Conservation (phyloP, 805 yeast species). For the Komagataella pseudopastoris region DNA sequence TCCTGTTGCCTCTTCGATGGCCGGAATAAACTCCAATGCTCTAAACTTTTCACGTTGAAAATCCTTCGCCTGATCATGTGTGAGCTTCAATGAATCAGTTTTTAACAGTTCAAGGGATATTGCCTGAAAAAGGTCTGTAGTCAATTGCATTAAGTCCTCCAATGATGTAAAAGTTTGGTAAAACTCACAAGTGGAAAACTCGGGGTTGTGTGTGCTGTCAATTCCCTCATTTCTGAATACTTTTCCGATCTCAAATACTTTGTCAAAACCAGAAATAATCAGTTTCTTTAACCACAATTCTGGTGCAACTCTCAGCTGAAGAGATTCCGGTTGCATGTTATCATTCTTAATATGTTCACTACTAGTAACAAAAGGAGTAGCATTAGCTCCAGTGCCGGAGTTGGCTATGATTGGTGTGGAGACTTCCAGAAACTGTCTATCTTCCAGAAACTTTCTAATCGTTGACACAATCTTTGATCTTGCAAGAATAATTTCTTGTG, state of each 20-base stretch:
- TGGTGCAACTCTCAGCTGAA: conserved; percentile 81
- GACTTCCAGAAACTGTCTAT: conserved; percentile 58
- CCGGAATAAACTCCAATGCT: conserved; percentile 52
- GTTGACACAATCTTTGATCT: conserved; percentile 41
- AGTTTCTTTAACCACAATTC: conserved; percentile 86
- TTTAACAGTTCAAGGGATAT: conserved; percentile 21
- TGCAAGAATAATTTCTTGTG: conserved; percentile 31
- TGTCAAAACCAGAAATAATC: conserved; percentile 75
- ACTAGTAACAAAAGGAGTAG: conserved; percentile 66
- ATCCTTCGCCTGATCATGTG: not conserved
- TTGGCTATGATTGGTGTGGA: conserved; percentile 74
- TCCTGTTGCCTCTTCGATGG: conserved; percentile 43
- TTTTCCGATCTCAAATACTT: conserved; percentile 76
- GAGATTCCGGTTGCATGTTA: conserved; percentile 11
- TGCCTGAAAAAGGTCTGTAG: conserved; percentile 40
- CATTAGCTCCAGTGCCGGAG: conserved; percentile 76
- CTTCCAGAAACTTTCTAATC: conserved; percentile 44
- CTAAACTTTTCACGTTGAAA: conserved; percentile 13
- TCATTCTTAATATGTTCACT: conserved; percentile 20
- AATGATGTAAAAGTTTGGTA: conserved; percentile 63
- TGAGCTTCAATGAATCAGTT: not conserved
- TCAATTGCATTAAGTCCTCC: conserved; percentile 48
- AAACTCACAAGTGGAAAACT: conserved; percentile 82
- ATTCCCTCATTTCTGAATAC: conserved; percentile 88
- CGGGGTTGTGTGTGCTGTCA: conserved; percentile 90